Evolutionary conservation across 768 basidiomycete species (phyloP).

Genomic region (Phaffia tasmanica): DNA sequence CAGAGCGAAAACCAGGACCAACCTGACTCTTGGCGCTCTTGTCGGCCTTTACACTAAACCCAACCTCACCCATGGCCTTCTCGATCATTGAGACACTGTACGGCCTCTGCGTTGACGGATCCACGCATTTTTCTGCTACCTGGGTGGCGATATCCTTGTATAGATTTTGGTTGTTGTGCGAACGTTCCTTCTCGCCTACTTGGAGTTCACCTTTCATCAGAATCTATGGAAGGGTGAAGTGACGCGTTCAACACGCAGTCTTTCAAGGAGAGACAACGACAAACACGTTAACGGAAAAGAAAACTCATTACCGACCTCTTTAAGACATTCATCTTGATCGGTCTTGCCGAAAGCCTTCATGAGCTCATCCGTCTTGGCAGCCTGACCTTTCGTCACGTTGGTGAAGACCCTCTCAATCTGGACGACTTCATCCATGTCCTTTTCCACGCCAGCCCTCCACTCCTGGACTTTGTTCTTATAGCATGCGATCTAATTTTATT

Average conservation of each 20-base stretch:
- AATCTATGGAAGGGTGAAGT: conserved; percentile 47
- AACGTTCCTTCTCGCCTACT: conserved; percentile 91
- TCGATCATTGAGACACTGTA: conserved; percentile 94
- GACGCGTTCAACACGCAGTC: not conserved
- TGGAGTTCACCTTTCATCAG: conserved; percentile 92
- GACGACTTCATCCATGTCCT: conserved; percentile 83
- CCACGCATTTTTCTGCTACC: conserved; percentile 90
- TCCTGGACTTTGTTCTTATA: conserved; percentile 99
- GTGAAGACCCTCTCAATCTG: conserved; percentile 93
- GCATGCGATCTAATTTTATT: conserved; percentile 93
- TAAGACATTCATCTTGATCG: conserved; percentile 59
- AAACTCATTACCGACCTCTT: conserved; percentile 50
- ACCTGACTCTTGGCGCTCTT: conserved; percentile 95
- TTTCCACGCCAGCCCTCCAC: conserved; percentile 87
- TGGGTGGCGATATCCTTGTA: conserved; percentile 84
- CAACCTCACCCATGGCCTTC: conserved; percentile 91
- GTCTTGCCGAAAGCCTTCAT: conserved; percentile 80
- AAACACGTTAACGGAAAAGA: not conserved
- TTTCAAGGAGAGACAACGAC: not conserved
- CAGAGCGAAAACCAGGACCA: conserved; percentile 21
- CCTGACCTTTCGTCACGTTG: conserved; percentile 92
- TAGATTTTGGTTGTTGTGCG: conserved; percentile 71
- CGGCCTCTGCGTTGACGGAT: conserved; percentile 75
- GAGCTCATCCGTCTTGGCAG: conserved; percentile 78
- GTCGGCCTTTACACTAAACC: conserved; percentile 74